Conservation (phyloP, 2,329 filamentous ascomycete genomes). For the Stagonosporopsis cucurbitacearum region DNA sequence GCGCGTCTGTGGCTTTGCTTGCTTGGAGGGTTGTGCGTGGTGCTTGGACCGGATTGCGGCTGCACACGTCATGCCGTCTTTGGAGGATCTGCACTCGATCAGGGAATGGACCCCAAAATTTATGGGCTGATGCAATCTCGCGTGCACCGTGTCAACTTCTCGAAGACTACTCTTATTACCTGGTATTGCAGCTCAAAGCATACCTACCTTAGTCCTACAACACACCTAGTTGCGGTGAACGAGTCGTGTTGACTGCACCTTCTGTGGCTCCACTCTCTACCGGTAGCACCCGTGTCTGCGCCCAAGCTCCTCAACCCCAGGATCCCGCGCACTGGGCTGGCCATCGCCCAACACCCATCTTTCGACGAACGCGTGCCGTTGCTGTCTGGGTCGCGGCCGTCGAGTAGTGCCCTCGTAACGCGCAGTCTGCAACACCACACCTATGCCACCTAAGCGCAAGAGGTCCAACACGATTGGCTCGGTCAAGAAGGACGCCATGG, state of each 20-base stretch:
- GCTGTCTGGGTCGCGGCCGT: neutral
- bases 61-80: constrained; percentile 30
- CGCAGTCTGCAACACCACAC: constrained; percentile 8
- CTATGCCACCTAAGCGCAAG: constrained; percentile 75
- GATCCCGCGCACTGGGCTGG: constrained; percentile 1
- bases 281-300: constrained; percentile 6
- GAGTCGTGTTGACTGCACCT: neutral
- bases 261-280: neutral
- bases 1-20: constrained; percentile 4
- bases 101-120: constrained; percentile 34
- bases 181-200: neutral
- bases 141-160: constrained; percentile 28
- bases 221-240: neutral
- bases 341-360: constrained; percentile 5
- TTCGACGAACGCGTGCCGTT: constrained; percentile 3
- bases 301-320: constrained; percentile 16
- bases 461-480: constrained; percentile 65
- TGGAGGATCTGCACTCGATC: constrained; percentile 28
- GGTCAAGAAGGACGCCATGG: constrained; percentile 58
- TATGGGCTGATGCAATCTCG: constrained; percentile 27
- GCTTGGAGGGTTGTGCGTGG: neutral
- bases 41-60: constrained; percentile 22
- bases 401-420: neutral
- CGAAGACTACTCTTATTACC: neutral
- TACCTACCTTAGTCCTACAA: neutral